phyloP scores from a whole-genome alignment of 352 stramenopile genomes.

The Pythium utonaiense region DNA sequence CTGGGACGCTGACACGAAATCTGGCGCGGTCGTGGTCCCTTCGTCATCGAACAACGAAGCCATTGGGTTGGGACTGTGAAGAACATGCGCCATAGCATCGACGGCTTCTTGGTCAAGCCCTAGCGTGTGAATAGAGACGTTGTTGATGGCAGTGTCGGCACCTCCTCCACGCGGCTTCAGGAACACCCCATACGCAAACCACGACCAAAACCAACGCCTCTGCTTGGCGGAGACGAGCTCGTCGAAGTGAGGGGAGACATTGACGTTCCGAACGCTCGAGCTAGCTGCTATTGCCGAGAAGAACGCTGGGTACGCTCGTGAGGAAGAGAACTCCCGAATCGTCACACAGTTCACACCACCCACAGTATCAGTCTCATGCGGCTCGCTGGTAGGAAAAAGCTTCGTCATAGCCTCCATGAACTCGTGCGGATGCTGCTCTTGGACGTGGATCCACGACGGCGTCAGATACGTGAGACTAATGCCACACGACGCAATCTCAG shows the following conservation, averaged over 20 bases:
- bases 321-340: no score
- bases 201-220: not conserved
- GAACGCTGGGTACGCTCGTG: not conserved
- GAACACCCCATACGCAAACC: not conserved
- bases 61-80: not conserved
- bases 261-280: not conserved
- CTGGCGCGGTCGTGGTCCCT: not conserved
- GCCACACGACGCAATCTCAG: no score
- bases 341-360: no score
- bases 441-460: no score
- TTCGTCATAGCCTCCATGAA: no score
- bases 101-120: not conserved
- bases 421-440: no score
- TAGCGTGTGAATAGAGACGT: not conserved
- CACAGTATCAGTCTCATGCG: no score
- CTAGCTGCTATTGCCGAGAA: not conserved
- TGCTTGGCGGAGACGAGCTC: not conserved
- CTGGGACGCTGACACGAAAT: not conserved
- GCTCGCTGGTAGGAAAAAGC: no score
- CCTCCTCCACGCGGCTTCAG: not conserved
- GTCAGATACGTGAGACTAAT: no score
- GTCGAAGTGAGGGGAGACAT: not conserved
- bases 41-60: not conserved
- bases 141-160: not conserved
- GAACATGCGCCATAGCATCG: not conserved